Base-by-base conservation (phyloP, 2,329 filamentous ascomycete genomes). In the Diplodia scrobiculata region DNA sequence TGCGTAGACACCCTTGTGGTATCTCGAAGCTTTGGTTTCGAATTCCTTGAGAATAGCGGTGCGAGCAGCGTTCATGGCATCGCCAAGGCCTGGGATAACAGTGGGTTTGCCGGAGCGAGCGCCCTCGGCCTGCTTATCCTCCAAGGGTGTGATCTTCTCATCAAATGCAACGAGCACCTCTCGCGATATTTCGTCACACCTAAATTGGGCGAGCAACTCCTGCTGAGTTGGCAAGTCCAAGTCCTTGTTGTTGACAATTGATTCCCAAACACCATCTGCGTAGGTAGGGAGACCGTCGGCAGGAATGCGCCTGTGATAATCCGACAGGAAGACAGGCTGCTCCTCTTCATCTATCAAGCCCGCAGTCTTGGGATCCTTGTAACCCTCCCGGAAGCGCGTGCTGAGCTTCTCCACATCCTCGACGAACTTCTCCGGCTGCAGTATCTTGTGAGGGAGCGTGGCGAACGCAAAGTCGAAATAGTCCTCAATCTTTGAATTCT, bases 401-500 rank as follows among this genome's bases (percentile, higher is more conserved):
- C 92, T 90, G 41, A 99, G 84, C 72, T 89, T 91, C 70, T 88
- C 85, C 14, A 96, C 90, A 74, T 96, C 93, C 45, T 86, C 81
- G 45, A 89, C 83, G 74, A 99, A 99, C 77, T 93, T 91, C 27
- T 98, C 93, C 3, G 91, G 92, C 75, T 98, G 94, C 64, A 98
- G 85, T 68, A 97, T 92, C 82, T 99, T 99, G 83, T 99, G 95
- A 3, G 95, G 95, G 25, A 99, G 84, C 0, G 94, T 92, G 55
- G 93, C 91, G 74, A 99, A 99, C 65, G 92, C 93, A 78, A 99
- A 98, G 80, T 99, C 95, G 74, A 99, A 99, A 81, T 98, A 99
- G 75, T 99, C 94, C 72, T 95, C 91, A 70, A 99, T 98, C 66
- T 85, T 87, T 21, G 94, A 94, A 70, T 88, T 87, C 76, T 99